Conservation (phyloP, 2,329 filamentous ascomycete genomes). For the Colletotrichum sidae region DNA sequence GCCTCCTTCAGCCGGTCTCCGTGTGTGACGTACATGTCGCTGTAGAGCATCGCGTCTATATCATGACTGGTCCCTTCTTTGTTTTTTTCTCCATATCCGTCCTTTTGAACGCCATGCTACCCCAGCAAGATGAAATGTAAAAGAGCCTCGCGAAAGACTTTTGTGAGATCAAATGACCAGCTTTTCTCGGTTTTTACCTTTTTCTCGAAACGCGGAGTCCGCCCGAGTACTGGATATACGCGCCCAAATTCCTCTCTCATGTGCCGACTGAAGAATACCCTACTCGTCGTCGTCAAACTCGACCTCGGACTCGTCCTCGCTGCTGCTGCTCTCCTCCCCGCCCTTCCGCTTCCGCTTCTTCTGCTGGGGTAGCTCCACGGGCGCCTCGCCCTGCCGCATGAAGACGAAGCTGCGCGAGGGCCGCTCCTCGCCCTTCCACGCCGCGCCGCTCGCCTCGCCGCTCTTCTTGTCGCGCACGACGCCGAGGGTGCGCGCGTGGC, state of each 20-base stretch:
- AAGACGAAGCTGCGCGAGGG: conserved; percentile 71
- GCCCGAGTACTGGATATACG: no score
- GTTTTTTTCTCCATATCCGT: conserved; percentile 7
- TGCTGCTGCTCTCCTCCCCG: conserved; percentile 45
- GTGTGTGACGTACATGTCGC: not conserved
- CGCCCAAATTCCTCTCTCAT: no score
- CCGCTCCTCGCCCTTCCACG: conserved; percentile 56
- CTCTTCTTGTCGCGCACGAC: conserved; percentile 63
- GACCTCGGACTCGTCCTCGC: conserved; percentile 38
- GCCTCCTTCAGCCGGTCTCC: no score
- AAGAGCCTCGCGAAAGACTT: no score
- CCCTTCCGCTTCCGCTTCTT: conserved; percentile 47
- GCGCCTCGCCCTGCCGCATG: conserved; percentile 66
- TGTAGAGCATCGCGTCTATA: not conserved
- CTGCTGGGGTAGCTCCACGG: conserved; percentile 39
- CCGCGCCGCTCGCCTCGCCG: conserved; percentile 54
- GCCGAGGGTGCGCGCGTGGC: conserved; percentile 78
- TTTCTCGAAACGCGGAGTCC: no score
- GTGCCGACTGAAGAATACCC: no score
- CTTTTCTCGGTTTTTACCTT: no score
- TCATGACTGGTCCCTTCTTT: not conserved
- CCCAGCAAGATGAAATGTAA: conserved; percentile 15
- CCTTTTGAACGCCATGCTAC: conserved; percentile 23
- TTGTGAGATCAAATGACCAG: no score
- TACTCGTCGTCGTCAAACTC: conserved; percentile 45